Conservation (phyloP, 257 asterid genomes). For the Gentiana dahurica region DNA sequence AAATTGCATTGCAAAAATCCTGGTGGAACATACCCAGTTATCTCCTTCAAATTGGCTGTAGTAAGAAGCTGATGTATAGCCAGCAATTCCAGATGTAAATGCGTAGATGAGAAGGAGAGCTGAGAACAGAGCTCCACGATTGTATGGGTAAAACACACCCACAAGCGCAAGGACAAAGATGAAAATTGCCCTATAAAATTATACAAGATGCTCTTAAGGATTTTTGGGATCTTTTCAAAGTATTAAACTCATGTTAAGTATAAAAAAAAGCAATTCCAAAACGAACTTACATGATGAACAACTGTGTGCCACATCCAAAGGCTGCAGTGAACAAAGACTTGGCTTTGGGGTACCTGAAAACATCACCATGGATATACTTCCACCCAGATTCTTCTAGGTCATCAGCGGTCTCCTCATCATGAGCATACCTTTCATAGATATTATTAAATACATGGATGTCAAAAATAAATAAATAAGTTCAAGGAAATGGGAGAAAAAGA, state of each 20-base stretch:
- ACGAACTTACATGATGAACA: constrained; percentile 40
- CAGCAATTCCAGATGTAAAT: constrained; percentile 45
- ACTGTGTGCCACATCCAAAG: constrained; percentile 43
- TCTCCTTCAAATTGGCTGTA: constrained; percentile 47
- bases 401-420: constrained; percentile 48
- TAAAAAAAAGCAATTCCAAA: background rate
- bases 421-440: constrained; percentile 26
- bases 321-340: constrained; percentile 48
- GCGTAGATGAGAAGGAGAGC: constrained; percentile 38
- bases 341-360: constrained; percentile 42
- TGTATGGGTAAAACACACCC: constrained; percentile 47
- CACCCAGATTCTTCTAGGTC: constrained; percentile 60
- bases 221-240: background rate
- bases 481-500: background rate
- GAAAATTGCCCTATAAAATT: constrained; percentile 24
- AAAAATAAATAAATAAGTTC: background rate
- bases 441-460: background rate
- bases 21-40: constrained; percentile 34
- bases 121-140: constrained; percentile 44
- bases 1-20: background rate
- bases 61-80: constrained; percentile 39
- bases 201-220: background rate
- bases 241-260: background rate
- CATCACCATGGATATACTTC: constrained; percentile 60
- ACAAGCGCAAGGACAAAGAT: constrained; percentile 34